A percentile compares a stretch with the other conserved stretches of the same genome.
These are phyloP conservation scores for Geosmithia putterillii DNA, from an alignment of 2,329 filamentous ascomycete genomes.

Conservation along the genomic window DNA sequence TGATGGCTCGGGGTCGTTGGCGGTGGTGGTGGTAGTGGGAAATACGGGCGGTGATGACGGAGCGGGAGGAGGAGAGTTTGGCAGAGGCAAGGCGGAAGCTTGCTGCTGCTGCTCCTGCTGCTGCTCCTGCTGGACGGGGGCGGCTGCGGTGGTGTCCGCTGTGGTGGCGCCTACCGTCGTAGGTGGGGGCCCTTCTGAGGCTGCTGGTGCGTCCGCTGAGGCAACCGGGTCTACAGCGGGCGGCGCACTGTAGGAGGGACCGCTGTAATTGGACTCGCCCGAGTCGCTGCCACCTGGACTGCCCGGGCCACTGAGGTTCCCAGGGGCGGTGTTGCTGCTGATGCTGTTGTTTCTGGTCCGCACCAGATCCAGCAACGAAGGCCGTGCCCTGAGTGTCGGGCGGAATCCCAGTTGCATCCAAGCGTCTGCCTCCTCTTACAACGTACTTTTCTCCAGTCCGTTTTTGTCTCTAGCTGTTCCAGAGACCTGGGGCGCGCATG, in stretches of 20 bases:
- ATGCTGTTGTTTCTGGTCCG: constrained; percentile 19
- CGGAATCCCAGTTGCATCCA: constrained; percentile 40
- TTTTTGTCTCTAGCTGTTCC: too few relatives aligned
- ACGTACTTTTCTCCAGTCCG: not conserved
- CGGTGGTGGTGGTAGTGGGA: constrained; percentile 18
- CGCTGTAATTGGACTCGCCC: not conserved
- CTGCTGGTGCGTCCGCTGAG: not conserved
- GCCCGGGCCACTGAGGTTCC: constrained; percentile 9
- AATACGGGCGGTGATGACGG: not conserved
- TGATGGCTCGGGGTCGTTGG: constrained; percentile 10
- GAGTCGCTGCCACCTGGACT: not conserved
- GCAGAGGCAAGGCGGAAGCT: constrained; percentile 26
- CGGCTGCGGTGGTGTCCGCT: too few relatives aligned
- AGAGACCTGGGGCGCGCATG: too few relatives aligned
- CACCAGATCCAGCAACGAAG: constrained; percentile 39
- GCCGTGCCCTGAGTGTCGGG: constrained; percentile 36
- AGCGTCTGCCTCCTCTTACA: not conserved
- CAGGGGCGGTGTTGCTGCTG: constrained; percentile 8
- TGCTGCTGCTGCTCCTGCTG: constrained; percentile 8
- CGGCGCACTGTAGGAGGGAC: not conserved
- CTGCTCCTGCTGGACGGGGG: constrained; percentile 1
- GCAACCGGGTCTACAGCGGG: not conserved
- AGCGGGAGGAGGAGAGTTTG: constrained; percentile 18
- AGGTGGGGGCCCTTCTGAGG: constrained; percentile 4
- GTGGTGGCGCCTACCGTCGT: too few relatives aligned